Percentiles rank a stretch among this genome's conserved stretches.
Evolutionary conservation across 371 early-diverging fungal species (phyloP).

Genomic region (Mucor sp.): DNA sequence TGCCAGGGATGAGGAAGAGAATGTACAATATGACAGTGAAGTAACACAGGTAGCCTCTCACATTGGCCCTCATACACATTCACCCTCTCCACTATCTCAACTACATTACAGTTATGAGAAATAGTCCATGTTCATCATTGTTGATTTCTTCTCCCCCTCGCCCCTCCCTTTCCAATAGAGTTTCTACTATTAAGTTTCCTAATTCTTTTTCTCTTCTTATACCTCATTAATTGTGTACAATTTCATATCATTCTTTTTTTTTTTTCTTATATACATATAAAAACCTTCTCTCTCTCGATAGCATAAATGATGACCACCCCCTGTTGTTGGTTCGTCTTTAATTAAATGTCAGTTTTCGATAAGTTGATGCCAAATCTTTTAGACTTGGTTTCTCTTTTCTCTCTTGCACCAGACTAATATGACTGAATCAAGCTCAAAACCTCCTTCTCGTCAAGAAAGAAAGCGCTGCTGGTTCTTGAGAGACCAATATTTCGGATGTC

Average conservation of each 20-base stretch:
- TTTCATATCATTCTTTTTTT: not conserved
- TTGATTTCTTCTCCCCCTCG: no score
- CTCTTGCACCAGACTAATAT: conserved; percentile 6
- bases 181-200: not conserved
- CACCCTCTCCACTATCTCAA: conserved; percentile 23
- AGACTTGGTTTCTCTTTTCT: not conserved
- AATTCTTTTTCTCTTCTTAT: not conserved
- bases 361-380: not conserved
- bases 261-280: not conserved
- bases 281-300: not conserved
- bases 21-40: conserved; percentile 12
- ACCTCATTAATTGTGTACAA: conserved; percentile 1
- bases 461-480: conserved; percentile 59
- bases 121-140: not conserved
- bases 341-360: conserved; percentile 2
- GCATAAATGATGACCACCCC: not conserved
- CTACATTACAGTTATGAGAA: conserved; percentile 14
- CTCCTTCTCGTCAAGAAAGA: conserved; percentile 57
- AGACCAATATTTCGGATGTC: conserved; percentile 58
- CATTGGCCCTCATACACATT: conserved; percentile 8
- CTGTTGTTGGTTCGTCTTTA: conserved; percentile 3
- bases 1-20: conserved; percentile 22
- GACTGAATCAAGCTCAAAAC: conserved; percentile 27
- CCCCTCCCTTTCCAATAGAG: not conserved
- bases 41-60: conserved; percentile 21